Conservation (phyloP, 192 early-diverging fungal genomes). For the Globomyces pollinis-pini region DNA sequence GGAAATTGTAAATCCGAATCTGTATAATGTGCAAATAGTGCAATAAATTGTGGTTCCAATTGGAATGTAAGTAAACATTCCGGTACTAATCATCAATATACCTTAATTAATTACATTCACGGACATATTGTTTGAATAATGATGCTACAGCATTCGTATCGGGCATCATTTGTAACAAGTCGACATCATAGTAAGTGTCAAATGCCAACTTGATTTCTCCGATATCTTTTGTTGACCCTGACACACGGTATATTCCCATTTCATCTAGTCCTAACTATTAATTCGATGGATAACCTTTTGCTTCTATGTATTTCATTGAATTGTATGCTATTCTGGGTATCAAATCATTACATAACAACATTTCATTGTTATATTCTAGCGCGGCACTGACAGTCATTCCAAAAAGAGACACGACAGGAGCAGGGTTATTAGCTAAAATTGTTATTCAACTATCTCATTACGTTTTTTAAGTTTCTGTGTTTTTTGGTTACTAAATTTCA, state of each 20-base stretch:
- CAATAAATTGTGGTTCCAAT: background rate
- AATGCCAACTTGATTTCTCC: background rate
- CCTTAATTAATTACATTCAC: background rate
- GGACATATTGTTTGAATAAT: constrained; percentile 1
- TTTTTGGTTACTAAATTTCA: no score
- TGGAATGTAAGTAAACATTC: constrained; percentile 6
- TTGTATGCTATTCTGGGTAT: background rate
- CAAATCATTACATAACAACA: background rate
- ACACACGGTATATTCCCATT: constrained; percentile 10
- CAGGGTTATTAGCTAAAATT: no score
- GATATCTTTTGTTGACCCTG: background rate
- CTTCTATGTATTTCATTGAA: constrained; percentile 3
- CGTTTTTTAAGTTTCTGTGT: no score
- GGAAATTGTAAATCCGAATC: background rate
- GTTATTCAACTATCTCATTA: no score
- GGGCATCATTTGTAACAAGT: background rate
- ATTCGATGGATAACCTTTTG: background rate
- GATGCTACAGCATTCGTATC: constrained; percentile 4
- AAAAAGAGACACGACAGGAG: constrained; percentile 3
- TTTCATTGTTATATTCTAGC: background rate
- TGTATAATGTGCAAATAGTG: background rate
- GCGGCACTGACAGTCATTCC: constrained; percentile 3
- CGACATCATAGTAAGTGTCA: background rate
- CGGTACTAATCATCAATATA: constrained; percentile 7
- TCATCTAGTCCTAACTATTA: background rate